Percentiles rank a stretch among this genome's conserved stretches.
phyloP scores from a whole-genome alignment of 2,329 filamentous ascomycete species.

The Pseudogymnoascus sp. region DNA sequence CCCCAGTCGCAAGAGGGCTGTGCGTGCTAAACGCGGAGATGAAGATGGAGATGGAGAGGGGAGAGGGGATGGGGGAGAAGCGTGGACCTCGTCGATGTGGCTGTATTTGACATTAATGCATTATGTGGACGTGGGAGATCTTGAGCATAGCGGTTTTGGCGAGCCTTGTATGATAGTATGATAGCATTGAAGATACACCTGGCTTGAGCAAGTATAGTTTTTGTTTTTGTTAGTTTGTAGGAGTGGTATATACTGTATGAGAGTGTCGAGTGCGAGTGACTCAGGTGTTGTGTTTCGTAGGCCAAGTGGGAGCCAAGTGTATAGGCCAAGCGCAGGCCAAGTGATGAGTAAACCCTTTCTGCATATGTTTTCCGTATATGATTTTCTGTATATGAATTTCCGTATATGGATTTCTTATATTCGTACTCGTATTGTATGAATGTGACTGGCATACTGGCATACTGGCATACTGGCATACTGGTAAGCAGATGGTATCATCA shows the following conservation, averaged over 20 bases:
- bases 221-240: constrained; percentile 19
- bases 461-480: too few species aligned
- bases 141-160: constrained; percentile 27
- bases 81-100: constrained; percentile 15
- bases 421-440: neutral
- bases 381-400: neutral
- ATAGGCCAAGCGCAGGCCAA: neutral
- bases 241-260: constrained; percentile 5
- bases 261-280: too few species aligned
- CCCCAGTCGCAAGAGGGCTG: constrained; percentile 66
- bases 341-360: neutral
- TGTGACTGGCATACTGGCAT: neutral
- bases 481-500: neutral
- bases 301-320: neutral
- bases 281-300: neutral
- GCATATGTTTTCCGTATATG: neutral
- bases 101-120: constrained; percentile 11
- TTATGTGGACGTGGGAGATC: constrained; percentile 20
- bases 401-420: neutral
- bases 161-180: constrained; percentile 26
- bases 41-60: neutral
- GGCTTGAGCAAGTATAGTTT: constrained; percentile 14
- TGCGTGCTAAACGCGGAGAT: constrained; percentile 43
- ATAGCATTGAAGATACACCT: constrained; percentile 17
- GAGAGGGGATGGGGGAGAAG: neutral